Conservation (phyloP, 306 rosid species). For the Cotoneaster glaucophyllus region DNA sequence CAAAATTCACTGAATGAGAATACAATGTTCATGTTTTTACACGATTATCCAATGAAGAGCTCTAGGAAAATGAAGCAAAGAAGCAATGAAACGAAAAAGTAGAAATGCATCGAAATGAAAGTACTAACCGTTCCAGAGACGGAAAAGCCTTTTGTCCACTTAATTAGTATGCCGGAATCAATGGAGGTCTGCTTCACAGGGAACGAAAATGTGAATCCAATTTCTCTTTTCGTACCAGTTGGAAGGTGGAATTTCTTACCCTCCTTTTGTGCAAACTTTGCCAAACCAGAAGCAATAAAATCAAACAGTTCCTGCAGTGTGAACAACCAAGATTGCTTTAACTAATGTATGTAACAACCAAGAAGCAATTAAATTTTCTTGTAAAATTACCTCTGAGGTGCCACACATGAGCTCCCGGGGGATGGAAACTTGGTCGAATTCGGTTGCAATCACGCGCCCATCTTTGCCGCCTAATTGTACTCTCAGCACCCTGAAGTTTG, state of each 20-base stretch:
- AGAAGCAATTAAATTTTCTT: too few species aligned
- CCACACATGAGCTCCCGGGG: conserved; percentile 72
- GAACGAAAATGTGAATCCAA: conserved; percentile 93
- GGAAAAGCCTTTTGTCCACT: conserved; percentile 94
- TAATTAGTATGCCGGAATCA: conserved; percentile 77
- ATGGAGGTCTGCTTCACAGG: conserved; percentile 87
- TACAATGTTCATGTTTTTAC: too few species aligned
- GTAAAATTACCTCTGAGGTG: conserved; percentile 50
- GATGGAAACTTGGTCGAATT: conserved; percentile 72
- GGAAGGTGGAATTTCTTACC: conserved; percentile 46
- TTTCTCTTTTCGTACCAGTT: conserved; percentile 59
- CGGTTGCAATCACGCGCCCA: conserved; percentile 64
- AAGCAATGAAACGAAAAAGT: not conserved
- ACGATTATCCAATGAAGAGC: not conserved
- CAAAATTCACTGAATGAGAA: too few species aligned
- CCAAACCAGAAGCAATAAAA: conserved; percentile 77
- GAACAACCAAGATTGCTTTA: not conserved
- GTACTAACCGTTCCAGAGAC: conserved; percentile 77
- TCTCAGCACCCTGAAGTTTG: conserved; percentile 82
- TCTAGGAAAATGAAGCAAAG: not conserved
- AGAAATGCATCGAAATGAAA: not conserved
- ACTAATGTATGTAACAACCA: not conserved
- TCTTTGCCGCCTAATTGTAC: conserved; percentile 78
- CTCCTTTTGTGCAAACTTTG: conserved; percentile 54
- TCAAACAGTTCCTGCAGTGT: conserved; percentile 65